phyloP scores from a whole-genome alignment of 2,329 filamentous ascomycete genomes.

The Trichophyton rubrum region DNA sequence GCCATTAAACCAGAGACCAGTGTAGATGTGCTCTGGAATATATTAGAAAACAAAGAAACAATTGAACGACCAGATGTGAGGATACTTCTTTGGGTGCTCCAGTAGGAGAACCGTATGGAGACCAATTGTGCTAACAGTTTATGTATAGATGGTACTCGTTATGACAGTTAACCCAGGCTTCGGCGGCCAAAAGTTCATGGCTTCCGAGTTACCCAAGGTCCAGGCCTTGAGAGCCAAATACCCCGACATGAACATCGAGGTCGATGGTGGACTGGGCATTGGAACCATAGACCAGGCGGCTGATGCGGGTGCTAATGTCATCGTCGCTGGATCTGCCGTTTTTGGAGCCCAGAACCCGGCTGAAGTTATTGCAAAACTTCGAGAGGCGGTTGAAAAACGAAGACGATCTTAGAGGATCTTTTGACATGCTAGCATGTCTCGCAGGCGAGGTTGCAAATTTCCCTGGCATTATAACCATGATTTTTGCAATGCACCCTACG shows the following conservation, averaged over 20 bases:
- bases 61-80: constrained; percentile 80
- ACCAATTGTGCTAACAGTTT: not conserved
- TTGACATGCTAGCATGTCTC: not conserved
- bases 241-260: constrained; percentile 89
- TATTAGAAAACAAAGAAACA: constrained; percentile 59
- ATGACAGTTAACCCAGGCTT: constrained; percentile 99
- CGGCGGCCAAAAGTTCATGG: constrained; percentile 97
- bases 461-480: not conserved
- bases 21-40: constrained; percentile 84
- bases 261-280: constrained; percentile 81
- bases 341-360: constrained; percentile 83
- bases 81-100: constrained; percentile 12
- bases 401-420: constrained; percentile 12
- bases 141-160: constrained; percentile 79
- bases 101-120: not conserved
- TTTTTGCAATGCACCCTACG: not conserved
- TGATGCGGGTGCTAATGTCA: constrained; percentile 92
- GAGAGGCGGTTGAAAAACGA: constrained; percentile 62
- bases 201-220: constrained; percentile 88
- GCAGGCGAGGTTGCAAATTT: not conserved
- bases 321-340: constrained; percentile 90
- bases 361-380: constrained; percentile 71
- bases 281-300: constrained; percentile 88
- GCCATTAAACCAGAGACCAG: constrained; percentile 88
- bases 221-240: constrained; percentile 69